Evolutionary conservation across 148 eudicot genomes (phyloP).

Genomic region (Chenopodium formosanum): DNA sequence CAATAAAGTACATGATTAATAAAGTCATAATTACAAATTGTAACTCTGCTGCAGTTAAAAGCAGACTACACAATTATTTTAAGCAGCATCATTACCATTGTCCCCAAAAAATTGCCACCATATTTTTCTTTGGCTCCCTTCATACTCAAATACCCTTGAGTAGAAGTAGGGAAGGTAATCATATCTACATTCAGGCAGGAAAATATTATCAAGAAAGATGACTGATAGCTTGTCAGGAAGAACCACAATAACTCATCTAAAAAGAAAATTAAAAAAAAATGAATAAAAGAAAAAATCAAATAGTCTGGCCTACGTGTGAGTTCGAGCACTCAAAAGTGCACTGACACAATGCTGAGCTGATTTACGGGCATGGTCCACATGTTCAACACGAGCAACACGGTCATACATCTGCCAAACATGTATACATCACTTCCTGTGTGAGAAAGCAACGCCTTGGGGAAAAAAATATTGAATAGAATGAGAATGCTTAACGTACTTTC

Average conservation of each 20-base stretch:
- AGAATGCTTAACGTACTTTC: conserved; percentile 45
- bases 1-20: conserved; percentile 8
- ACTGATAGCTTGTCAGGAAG: neutral
- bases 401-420: conserved; percentile 66
- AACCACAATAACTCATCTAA: neutral
- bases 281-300: neutral
- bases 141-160: conserved; percentile 94
- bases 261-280: neutral
- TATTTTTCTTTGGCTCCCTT: conserved; percentile 96
- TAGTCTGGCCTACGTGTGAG: conserved; percentile 49
- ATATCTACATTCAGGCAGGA: conserved; percentile 44
- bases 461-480: neutral
- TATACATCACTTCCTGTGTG: conserved; percentile 8
- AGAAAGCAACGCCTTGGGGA: neutral
- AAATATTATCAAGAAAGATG: conserved; percentile 5
- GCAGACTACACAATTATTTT: neutral
- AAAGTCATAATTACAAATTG: neutral
- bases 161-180: conserved; percentile 93
- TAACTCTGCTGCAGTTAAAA: conserved; percentile 3
- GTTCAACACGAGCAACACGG: conserved; percentile 86
- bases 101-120: conserved; percentile 99
- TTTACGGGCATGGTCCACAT: conserved; percentile 96
- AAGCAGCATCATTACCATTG: conserved; percentile 53
- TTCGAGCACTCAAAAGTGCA: conserved; percentile 66
- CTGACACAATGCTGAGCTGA: conserved; percentile 91